Percentiles rank a stretch among this genome's conserved stretches.
phyloP scores from a whole-genome alignment of 106 monocot genomes.

The Ottelia alismoides region DNA sequence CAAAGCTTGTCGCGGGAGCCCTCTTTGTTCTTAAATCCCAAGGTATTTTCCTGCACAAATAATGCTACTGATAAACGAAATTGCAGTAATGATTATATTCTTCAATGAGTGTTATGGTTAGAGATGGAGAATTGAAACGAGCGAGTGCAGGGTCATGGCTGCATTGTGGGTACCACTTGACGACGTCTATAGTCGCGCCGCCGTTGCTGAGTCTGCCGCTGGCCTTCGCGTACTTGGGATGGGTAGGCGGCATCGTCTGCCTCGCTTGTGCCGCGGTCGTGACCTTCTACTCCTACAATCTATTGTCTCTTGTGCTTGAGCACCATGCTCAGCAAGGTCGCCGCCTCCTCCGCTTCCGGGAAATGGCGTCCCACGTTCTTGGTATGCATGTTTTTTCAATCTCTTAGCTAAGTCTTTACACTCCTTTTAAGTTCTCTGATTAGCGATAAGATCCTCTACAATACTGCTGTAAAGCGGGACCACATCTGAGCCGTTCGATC shows the following conservation, averaged over 20 bases:
- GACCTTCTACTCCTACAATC: slow-evolving; percentile 86
- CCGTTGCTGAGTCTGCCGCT: too few species aligned
- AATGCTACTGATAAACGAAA: too few species aligned
- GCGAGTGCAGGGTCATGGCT: slow-evolving; percentile 51
- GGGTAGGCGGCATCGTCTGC: slow-evolving; percentile 36
- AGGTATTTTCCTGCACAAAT: slow-evolving; percentile 11
- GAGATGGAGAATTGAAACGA: background rate
- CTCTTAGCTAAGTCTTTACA: too few species aligned
- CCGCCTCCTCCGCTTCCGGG: slow-evolving; percentile 70
- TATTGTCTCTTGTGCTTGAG: slow-evolving; percentile 65
- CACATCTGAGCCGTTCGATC: too few species aligned
- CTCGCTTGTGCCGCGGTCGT: slow-evolving; percentile 30
- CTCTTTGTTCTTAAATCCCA: slow-evolving; percentile 48
- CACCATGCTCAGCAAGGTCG: slow-evolving; percentile 46
- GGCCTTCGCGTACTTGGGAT: slow-evolving; percentile 54
- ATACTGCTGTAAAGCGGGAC: too few species aligned
- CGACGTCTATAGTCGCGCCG: slow-evolving; percentile 82
- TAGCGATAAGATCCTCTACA: too few species aligned
- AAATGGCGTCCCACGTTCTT: slow-evolving; percentile 63
- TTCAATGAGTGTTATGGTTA: too few species aligned
- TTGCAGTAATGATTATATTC: too few species aligned
- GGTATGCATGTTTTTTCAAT: slow-evolving; percentile 20
- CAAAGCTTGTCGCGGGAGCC: slow-evolving; percentile 47
- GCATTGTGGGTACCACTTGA: slow-evolving; percentile 80
- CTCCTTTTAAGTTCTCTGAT: background rate